Base-by-base conservation (phyloP, 306 rosid genomes). In the Astragalus membranaceus region DNA sequence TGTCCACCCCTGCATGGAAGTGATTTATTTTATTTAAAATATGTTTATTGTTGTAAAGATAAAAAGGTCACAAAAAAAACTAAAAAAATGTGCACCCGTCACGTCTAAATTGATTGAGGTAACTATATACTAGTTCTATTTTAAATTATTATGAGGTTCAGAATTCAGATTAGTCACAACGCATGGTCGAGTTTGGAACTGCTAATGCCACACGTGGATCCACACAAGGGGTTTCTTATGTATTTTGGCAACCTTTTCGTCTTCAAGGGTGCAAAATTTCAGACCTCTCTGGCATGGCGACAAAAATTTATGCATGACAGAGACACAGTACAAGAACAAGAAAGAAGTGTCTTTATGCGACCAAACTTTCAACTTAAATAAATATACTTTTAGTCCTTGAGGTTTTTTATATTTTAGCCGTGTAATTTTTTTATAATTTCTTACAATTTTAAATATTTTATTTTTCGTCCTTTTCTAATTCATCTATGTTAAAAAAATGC, bases 141-240 rank as follows among this genome's bases (percentile, higher is more conserved):
- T 0, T 2, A 0, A 20, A 20, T 20, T 20, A 20, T 1, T 56
- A 30, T 30, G 37, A 56, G 7, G 10, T 50, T 52, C 36, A 46
- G 39, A 14, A n/a, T n/a, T n/a, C n/a, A n/a, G 10, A 48, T 8
- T 36, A 73, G 85, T 77, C 85, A 77, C 73, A 50, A 56, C 52
- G 56, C 55, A 69, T 73, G 82, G 62, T 73, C 17, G 8, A 36
- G 62, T 33, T 33, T 63, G 53, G 23, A 37, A 70, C 16, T 17
- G 13, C 26, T 32, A 11, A 3, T 10, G 51, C 43, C 76, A 70
- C 47, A 41, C 12, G 61, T 77, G 14, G 49, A 58, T 6, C 35
- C 30, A 10, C 12, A 65, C 33, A 26, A 3, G 6, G n/a, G 63
- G 26, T 78, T 51, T 30, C 78, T 48, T 64, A 3, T 7, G 47